These are phyloP conservation scores for Darksidea phi DNA, from an alignment of 495 filamentous ascomycete genomes.

Conservation along the genomic window DNA sequence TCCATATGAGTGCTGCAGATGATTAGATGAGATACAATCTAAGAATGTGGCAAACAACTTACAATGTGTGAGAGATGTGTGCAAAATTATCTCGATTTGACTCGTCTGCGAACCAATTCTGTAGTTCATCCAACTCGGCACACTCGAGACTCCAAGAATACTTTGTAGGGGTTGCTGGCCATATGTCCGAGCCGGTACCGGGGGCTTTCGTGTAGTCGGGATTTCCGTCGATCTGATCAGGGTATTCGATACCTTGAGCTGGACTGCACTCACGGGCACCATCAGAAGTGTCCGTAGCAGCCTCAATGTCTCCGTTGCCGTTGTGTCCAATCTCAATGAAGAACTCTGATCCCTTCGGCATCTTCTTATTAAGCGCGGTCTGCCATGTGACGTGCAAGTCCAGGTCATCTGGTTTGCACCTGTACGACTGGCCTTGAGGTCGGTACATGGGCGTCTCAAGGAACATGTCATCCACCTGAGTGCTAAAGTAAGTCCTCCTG, in stretches of 20 bases:
- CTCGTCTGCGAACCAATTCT: slow-evolving; percentile 51
- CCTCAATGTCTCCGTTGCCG: slow-evolving; percentile 59
- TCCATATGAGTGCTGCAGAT: slow-evolving; percentile 52
- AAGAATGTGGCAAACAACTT: neutral
- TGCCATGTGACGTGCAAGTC: slow-evolving; percentile 52
- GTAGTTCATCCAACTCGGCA: slow-evolving; percentile 50
- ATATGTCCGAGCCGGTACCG: slow-evolving; percentile 56
- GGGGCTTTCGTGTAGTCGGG: slow-evolving; percentile 59
- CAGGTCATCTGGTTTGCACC: slow-evolving; percentile 53
- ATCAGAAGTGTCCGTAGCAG: slow-evolving; percentile 26
- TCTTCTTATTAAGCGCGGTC: slow-evolving; percentile 50
- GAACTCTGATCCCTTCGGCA: slow-evolving; percentile 57
- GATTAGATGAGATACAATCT: neutral
- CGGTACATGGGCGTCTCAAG: slow-evolving; percentile 57
- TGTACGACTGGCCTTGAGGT: slow-evolving; percentile 48
- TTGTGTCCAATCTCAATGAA: slow-evolving; percentile 61
- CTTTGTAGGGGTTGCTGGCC: slow-evolving; percentile 49
- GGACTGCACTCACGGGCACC: slow-evolving; percentile 17
- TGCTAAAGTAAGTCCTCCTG: slow-evolving; percentile 56
- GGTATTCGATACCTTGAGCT: slow-evolving; percentile 45
- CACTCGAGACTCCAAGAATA: slow-evolving; percentile 54
- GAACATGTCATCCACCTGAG: slow-evolving; percentile 68
- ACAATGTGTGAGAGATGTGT: slow-evolving; percentile 61
- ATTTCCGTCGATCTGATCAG: slow-evolving; percentile 50
- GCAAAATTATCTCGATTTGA: slow-evolving; percentile 54